Base-by-base conservation (phyloP, 345 rosid species). In the Rhizophora mangle region DNA sequence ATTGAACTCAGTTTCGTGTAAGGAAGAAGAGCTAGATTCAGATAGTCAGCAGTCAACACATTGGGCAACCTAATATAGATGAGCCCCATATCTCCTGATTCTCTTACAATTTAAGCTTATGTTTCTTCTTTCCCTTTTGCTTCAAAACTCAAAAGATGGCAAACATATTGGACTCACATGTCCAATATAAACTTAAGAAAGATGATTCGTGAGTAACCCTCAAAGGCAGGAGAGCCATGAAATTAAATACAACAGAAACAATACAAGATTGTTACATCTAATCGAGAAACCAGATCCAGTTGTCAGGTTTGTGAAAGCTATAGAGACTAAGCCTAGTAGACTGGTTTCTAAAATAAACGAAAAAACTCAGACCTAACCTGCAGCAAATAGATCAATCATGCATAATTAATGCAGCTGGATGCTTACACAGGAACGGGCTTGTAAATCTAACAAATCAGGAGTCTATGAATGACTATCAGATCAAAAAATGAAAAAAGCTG, bases 361-460 rank as follows among this genome's bases (percentile, higher is more conserved):
- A 13, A 43, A 9, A 39, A 9, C 46, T 69, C 27, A 39, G 69
- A 60, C 57, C 64, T 59, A 67, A 67, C 67, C 64, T 70, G 69
- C 49, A 36, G 56, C 22, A 6, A 67, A 68, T 36, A n/a, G 66
- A 61, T 55, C 70, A 27, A 51, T n/a, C 52, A 68, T 56, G 55
- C 64, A 43, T 59, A 51, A 52, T 26, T 76, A 54, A 62, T 43
- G 65, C 39, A 62, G 37, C 46, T n/a, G 56, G 66, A 72, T 54
- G 69, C 75, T 65, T 51, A 26, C 49, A n/a, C 24, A 63, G 60
- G 58, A 52, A 34, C 37, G 31, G 51, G 71, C 9, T n/a, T 20
- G 21, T 29, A 11, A 63, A 67, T 54, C 31, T 52, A 62, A 58
- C 47, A 61, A 27, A 61, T 24, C 61, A 34, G 22, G 16, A 30